Base-by-base conservation (phyloP, 331 rosid species). In the Malus hybrid region DNA sequence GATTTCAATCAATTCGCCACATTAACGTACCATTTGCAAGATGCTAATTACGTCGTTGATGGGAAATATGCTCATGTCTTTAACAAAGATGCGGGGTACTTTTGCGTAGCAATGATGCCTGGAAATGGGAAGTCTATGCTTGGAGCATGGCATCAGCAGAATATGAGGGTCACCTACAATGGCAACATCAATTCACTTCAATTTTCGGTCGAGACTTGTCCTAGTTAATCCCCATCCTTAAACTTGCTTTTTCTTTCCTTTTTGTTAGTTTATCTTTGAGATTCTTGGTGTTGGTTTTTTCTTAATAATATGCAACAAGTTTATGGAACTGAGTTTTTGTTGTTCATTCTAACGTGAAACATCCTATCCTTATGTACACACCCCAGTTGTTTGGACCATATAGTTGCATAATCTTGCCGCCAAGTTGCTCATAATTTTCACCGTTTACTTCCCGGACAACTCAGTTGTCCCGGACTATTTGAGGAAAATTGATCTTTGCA, bases 131-230 rank as follows among this genome's bases (percentile, higher is more conserved):
- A 56, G 24, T 71, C 65, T 12, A 13, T 81, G 1, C 52, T 76
- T 6, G 81, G 78, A 32, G 84, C 84, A 6, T 70, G 68, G 77
- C 84, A 81, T 18, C 84, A 76, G 8, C 81, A 76, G n/a, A 72
- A 76, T 10, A 76, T 64, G 30, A 52, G 75, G 58, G 55, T 81
- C 13, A 30, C 71, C 13, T 72, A 76, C 75, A 64, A 81, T 60
- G 18, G 32, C 50, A 72, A 77, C 4, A 13, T 3, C 4, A 13
- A 66, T 20, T 22, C 26, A 2, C 74, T 81, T 39, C 64, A 65
- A 7, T 76, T 81, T 66, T 18, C 34, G n/a, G 30, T 55, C 3
- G 77, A 72, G 60, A 67, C 30, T 30, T 73, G 82, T 44, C 60
- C 74, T 1, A 13, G 10, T 19, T 20, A 14, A 26, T 24, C 65